Conservation (phyloP, 1,139 yeast species). For the Hemisphaericaspora xylanilytica region DNA sequence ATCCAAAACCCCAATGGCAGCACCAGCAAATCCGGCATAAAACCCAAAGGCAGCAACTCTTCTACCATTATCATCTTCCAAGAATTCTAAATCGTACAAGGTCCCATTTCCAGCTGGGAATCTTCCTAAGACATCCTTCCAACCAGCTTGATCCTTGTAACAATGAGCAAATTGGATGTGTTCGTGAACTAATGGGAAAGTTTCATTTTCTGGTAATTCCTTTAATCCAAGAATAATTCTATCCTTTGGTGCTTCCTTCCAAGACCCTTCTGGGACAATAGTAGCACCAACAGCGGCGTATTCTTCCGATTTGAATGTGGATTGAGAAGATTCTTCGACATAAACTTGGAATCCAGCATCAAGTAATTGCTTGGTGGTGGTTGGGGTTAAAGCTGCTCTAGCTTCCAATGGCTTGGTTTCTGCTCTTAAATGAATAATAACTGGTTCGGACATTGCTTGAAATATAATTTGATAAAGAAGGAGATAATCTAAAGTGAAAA, state of each 20-base stretch:
- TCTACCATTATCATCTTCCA: conserved; percentile 92
- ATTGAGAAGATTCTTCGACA: conserved; percentile 84
- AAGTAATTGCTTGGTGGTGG: conserved; percentile 77
- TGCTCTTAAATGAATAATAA: conserved; percentile 80
- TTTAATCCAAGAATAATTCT: conserved; percentile 90
- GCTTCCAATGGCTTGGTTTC: conserved; percentile 97
- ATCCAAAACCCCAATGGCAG: conserved; percentile 90
- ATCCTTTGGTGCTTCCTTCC: conserved; percentile 88
- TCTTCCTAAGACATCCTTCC: conserved; percentile 86
- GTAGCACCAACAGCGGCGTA: conserved; percentile 79
- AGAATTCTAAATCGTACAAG: conserved; percentile 88
- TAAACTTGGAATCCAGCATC: conserved; percentile 86
- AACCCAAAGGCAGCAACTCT: conserved; percentile 99
- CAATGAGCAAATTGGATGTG: conserved; percentile 99
- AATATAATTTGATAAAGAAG: not conserved
- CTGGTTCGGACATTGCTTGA: conserved; percentile 24
- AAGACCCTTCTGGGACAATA: conserved; percentile 88
- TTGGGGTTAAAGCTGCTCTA: conserved; percentile 94
- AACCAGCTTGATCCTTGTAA: conserved; percentile 95
- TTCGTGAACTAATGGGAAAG: conserved; percentile 90
- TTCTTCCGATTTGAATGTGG: conserved; percentile 73
- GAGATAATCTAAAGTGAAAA: too few species aligned
- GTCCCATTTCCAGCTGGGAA: conserved; percentile 91
- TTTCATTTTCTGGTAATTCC: conserved; percentile 88
- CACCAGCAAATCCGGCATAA: conserved; percentile 99